These are phyloP conservation scores for Xylaria bambusicola DNA, from an alignment of 495 filamentous ascomycete species.

Conservation along the genomic window DNA sequence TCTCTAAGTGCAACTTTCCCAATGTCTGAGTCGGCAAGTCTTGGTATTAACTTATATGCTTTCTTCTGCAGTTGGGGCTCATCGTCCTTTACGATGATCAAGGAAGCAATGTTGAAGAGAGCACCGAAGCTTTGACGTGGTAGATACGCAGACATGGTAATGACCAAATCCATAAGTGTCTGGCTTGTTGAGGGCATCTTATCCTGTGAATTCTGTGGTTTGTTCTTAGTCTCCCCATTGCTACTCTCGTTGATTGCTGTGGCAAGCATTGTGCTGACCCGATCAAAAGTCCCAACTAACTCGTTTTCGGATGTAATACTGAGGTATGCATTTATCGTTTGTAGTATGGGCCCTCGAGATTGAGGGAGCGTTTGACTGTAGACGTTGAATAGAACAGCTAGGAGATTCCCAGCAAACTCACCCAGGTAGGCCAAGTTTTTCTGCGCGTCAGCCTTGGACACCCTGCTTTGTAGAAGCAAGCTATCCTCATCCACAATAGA, in stretches of 20 bases:
- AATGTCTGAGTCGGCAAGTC: conserved; percentile 75
- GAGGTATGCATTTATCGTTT: conserved; percentile 90
- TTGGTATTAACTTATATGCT: conserved; percentile 94
- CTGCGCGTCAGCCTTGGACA: conserved; percentile 71
- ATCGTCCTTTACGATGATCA: conserved; percentile 71
- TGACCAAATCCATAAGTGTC: conserved; percentile 93
- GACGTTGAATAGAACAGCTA: conserved; percentile 96
- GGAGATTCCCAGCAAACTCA: conserved; percentile 76
- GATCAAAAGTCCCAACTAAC: conserved; percentile 80
- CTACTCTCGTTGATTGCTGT: conserved; percentile 65
- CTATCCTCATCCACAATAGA: conserved; percentile 64
- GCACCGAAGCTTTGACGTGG: conserved; percentile 76
- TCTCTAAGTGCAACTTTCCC: conserved; percentile 71
- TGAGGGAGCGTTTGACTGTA: conserved; percentile 95
- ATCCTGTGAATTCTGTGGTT: conserved; percentile 57
- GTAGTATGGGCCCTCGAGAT: conserved; percentile 82
- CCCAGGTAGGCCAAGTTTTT: conserved; percentile 79
- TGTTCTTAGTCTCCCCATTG: conserved; percentile 60
- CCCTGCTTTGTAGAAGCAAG: conserved; percentile 66
- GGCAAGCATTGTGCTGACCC: conserved; percentile 82
- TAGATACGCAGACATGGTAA: conserved; percentile 91
- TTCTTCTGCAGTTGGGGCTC: conserved; percentile 99
- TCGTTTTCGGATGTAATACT: conserved; percentile 78
- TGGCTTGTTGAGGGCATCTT: conserved; percentile 91
- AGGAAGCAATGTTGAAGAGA: conserved; percentile 79